Base-by-base conservation (phyloP, 2,329 filamentous ascomycete species). In the Diaporthe caulivora region DNA sequence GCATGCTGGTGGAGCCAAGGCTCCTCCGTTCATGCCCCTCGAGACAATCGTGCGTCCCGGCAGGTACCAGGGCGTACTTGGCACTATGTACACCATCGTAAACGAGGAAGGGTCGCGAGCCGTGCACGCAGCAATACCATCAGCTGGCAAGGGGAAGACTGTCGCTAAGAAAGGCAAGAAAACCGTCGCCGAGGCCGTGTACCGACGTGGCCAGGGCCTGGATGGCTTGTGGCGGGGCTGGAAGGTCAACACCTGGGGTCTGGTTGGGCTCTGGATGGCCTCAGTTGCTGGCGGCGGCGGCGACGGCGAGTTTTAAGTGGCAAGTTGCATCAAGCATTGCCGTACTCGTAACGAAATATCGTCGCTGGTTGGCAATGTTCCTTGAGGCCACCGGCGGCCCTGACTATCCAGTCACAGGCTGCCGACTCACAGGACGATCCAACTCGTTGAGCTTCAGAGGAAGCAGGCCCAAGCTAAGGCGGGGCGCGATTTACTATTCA, bases 61-160 rank as follows among this genome's bases (percentile, higher is more conserved):
- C 2, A 90, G 90, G 5, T 99, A 98, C 81, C 87, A 90, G 44
- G 97, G 97, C n/a, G 88, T 98, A 1, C 82, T 97, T n/a, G 94
- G 95, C 3, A 98, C 96, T 2, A 95, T 98, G 89, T 96, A 95
- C 87, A 90, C 90, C 74, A 97, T 99, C 75, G 88, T 94, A 1
- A 89, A 92, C 47, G 94, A 97, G 78, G 97, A 99, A 82, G 97
- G 97, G 10, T 87, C 86, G 74, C 86, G 90, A 11, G 83, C 87
- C 77, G 82, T 87, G 49, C 78, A 84, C 65, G 77, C 82, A 64
- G 76, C 79, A 72, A 74, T 82, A 76, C 74, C 80, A 47, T 77
- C 57, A 81, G 71, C 76, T 79, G 76, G 76, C 80, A 82, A 78
- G 72, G 72, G 42, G 79, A 82, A 77, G 77, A 64, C 68, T 72